Evolutionary conservation across 495 filamentous ascomycete genomes (phyloP).

Genomic region (Tricharina praecox): DNA sequence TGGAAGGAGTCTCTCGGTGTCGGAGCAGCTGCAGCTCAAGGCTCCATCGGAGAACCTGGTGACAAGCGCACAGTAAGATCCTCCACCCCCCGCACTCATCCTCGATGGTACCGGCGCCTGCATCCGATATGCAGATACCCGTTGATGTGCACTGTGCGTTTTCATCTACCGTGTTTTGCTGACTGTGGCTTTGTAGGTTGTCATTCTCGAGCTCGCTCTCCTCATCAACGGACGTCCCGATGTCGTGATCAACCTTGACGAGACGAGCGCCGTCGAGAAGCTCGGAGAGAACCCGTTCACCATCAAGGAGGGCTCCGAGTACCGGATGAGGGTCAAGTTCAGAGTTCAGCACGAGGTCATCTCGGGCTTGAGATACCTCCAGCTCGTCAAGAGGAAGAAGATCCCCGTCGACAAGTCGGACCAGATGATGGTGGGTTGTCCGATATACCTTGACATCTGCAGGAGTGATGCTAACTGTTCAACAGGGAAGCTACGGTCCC

Average conservation of each 20-base stretch:
- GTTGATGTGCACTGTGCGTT: no score
- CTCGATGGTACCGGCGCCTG: no score
- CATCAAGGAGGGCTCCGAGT: slow-evolving; percentile 86
- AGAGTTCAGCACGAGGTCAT: slow-evolving; percentile 91
- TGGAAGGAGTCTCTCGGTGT: slow-evolving; percentile 95
- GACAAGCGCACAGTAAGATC: slow-evolving; percentile 16
- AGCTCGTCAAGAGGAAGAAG: slow-evolving; percentile 74
- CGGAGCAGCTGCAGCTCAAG: slow-evolving; percentile 37
- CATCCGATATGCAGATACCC: no score
- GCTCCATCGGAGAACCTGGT: slow-evolving; percentile 36
- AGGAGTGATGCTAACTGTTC: slow-evolving; percentile 18
- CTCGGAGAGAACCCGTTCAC: slow-evolving; percentile 83
- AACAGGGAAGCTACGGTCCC: slow-evolving; percentile 68
- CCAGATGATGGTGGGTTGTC: slow-evolving; percentile 73
- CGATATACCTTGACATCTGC: slow-evolving; percentile 8
- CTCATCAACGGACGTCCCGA: slow-evolving; percentile 60
- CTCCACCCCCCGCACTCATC: no score
- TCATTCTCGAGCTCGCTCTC: slow-evolving; percentile 79
- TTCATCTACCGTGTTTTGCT: no score
- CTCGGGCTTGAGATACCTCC: slow-evolving; percentile 84
- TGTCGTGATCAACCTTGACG: slow-evolving; percentile 65
- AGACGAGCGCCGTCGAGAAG: slow-evolving; percentile 43
- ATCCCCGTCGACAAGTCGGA: slow-evolving; percentile 73
- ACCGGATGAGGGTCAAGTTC: slow-evolving; percentile 84
- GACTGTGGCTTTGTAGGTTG: no score